phyloP scores from a whole-genome alignment of 495 filamentous ascomycete species.

The Bombardia bombarda region DNA sequence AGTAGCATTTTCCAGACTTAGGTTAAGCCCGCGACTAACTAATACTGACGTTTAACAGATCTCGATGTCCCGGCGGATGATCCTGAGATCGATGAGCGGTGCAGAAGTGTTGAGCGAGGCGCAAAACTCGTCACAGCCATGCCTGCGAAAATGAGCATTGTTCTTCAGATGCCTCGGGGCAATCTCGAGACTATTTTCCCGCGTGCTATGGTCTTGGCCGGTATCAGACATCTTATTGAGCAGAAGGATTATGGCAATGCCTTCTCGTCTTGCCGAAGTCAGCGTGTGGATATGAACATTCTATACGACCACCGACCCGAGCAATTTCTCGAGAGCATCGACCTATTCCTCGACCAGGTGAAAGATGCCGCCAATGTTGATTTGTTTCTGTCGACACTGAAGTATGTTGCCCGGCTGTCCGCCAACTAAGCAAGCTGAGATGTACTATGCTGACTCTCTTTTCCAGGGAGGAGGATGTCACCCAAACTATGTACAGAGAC shows the following conservation, averaged over 20 bases:
- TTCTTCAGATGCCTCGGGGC: constrained; percentile 88
- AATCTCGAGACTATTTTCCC: constrained; percentile 95
- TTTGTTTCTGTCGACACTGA: constrained; percentile 81
- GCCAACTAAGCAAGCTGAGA: background rate
- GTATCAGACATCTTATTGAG: constrained; percentile 73
- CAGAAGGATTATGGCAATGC: constrained; percentile 72
- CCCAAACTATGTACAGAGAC: constrained; percentile 86
- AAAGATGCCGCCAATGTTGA: constrained; percentile 81
- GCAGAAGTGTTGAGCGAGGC: constrained; percentile 86
- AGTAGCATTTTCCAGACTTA: too few species aligned
- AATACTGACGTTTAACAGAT: constrained; percentile 42
- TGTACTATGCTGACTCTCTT: constrained; percentile 37
- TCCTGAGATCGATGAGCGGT: constrained; percentile 85
- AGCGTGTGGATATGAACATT: constrained; percentile 96
- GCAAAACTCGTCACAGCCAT: constrained; percentile 81
- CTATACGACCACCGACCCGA: constrained; percentile 84
- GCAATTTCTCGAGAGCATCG: constrained; percentile 71
- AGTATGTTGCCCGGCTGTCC: constrained; percentile 45
- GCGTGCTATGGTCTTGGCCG: constrained; percentile 82
- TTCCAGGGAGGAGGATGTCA: constrained; percentile 91
- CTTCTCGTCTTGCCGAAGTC: constrained; percentile 79
- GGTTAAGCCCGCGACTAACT: constrained; percentile 6
- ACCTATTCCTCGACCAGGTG: constrained; percentile 77
- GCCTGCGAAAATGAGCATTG: constrained; percentile 71
- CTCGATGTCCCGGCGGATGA: constrained; percentile 81